Evolutionary conservation across 495 filamentous ascomycete genomes (phyloP), one percentile per base, ranked within the genome.

Genomic region (Xylaria nigripes): DNA sequence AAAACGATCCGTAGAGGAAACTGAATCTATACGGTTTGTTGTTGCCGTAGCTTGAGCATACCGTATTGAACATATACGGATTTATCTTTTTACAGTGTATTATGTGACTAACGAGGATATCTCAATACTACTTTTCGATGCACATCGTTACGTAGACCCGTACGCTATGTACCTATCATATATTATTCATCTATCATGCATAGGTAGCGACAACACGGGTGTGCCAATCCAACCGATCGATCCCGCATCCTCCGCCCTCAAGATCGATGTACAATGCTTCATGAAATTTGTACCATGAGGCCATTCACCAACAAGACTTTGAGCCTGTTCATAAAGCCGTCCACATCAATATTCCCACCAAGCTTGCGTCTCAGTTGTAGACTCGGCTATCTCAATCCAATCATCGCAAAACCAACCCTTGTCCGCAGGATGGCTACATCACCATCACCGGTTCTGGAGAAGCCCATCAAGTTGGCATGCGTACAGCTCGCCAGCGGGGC

Each of bases 401-500:
- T 32, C 23, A 16, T 48, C 23, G 25, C 55, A 34, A 44, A 24
- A 18, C 38, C 55, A 6, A 21, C 23, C 21, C 24, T 52, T 43
- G 48, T 62, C 57, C 71, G 68, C 64, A 70, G 61, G 15, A 77
- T 76, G 73, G 67, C 74, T 3, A 64, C 66, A 34, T 83, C 86
- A 72, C 65, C 76, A 43, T 57, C 73, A 7, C 72, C 84, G 18
- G 63, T 75, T 41, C 76, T 94, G 57, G 81, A 86, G 65, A 74
- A 87, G 60, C 83, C 86, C 16, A 70, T 90, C 51, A 95, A 89
- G 72, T 74, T 95, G 18, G 86, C 87, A n/a, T 75, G 89, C 62
- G 78, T 93, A 53, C 89, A 95, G 66, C 78, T 95, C 22, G 85
- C 86, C 55, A 81, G 81, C 51, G 86, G 89, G 59, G 68, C 82